Evolutionary conservation across 305 asterid species (phyloP).

Genomic region (Plantago coronopus): DNA sequence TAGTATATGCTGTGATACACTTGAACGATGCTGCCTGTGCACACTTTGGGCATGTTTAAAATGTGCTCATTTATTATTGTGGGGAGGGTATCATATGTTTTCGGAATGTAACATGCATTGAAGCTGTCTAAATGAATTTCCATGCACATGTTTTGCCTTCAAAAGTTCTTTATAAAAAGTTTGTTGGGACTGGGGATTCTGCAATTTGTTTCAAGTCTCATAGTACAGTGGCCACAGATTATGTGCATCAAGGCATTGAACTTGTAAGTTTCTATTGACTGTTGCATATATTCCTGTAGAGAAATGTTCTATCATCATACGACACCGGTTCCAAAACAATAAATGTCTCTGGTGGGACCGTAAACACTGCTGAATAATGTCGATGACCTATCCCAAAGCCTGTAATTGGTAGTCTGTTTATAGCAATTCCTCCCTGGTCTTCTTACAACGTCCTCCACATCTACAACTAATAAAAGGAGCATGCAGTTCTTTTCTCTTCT

Average conservation of each 20-base stretch:
- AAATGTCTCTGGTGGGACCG: slow-evolving; percentile 36
- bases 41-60: not conserved
- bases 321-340: slow-evolving; percentile 37
- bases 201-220: not conserved
- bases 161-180: no score
- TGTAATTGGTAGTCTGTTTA: slow-evolving; percentile 8
- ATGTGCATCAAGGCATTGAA: not conserved
- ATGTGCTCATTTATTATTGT: not conserved
- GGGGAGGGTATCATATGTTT: no score
- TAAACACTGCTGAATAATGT: slow-evolving; percentile 32
- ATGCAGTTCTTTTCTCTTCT: slow-evolving; percentile 16
- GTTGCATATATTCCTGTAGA: slow-evolving; percentile 44
- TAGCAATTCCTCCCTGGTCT: slow-evolving; percentile 5
- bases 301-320: slow-evolving; percentile 52
- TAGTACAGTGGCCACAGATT: no score
- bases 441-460: not conserved
- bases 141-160: no score
- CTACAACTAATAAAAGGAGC: slow-evolving; percentile 17
- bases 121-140: no score
- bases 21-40: not conserved
- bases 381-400: slow-evolving; percentile 19
- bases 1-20: not conserved
- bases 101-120: no score
- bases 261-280: slow-evolving; percentile 4
- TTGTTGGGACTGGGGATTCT: no score